Evolutionary conservation across 1,284 basidiomycete genomes (phyloP), one percentile per base, ranked within the genome.

Genomic region (Cutaneotrichosporon dermatis): DNA sequence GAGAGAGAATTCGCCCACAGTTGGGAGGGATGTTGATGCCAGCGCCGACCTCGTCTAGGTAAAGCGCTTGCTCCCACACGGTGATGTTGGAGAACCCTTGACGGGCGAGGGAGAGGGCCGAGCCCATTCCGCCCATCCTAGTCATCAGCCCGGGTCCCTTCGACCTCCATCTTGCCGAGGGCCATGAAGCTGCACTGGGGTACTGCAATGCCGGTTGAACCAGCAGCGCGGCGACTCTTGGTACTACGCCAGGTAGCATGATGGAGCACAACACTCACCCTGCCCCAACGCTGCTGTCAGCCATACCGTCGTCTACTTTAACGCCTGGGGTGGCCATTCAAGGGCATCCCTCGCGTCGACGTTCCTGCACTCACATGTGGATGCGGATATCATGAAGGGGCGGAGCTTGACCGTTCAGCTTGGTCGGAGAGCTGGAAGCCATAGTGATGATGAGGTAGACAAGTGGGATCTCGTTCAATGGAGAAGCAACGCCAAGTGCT

Each of bases 11-110:
- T 2, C 73, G 60, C 0, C 67, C 61, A 3, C 75, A 63, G 49
- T 76, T 76, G 12, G 74, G 74, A 0, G 71, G 66, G 34, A 73
- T 66, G 58, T 73, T 72, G 63, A 74, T 76, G 10, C 74, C 73
- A 0, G 71, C 74, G 11, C 74, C 74, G 3, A 76, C 72, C 46
- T 75, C 74, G 44, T 69, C 73, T 3, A 76, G 52, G 3, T 54
- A 58, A 10, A 64, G 49, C 2, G 74, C 72, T 9, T 64, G 53
- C 59, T 76, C 74, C 61, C 64, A 75, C 2, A 76, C 68, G 16
- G 63, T 63, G 42, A 75, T 74, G 54, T 74, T 61, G 35, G 45
- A 63, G 62, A 71, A 74, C 10, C 74, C 74, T 37, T 68, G 56
- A 37, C 60, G 54, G 12, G 72, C 68, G 25, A 75, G 61, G 4